Percentiles rank a stretch among this genome's conserved stretches.
phyloP scores from a whole-genome alignment of 2,329 filamentous ascomycete genomes.

The Magnaporthiopsis rhizophila region DNA sequence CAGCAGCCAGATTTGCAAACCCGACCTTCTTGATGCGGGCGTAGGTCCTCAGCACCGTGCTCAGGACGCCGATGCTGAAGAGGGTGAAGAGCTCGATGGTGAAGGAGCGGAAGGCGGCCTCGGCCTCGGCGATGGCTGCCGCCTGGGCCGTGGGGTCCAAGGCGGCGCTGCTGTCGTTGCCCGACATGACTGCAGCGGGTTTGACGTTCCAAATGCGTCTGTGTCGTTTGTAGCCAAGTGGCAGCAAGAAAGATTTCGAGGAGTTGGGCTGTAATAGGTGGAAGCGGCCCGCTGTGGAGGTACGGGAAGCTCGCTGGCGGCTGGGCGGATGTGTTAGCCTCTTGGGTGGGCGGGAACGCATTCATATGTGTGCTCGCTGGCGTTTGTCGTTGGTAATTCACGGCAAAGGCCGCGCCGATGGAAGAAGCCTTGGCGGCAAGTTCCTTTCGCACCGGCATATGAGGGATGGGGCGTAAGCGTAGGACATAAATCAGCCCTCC shows the following conservation, averaged over 20 bases:
- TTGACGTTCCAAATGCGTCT: too few species aligned
- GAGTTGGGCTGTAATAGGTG: too few species aligned
- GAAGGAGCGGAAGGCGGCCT: slow-evolving; percentile 19
- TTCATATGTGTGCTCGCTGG: not conserved
- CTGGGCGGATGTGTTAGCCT: too few species aligned
- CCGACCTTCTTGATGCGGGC: slow-evolving; percentile 25
- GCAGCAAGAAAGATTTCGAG: too few species aligned
- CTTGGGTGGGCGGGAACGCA: too few species aligned
- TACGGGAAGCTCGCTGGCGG: too few species aligned
- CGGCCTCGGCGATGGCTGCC: slow-evolving; percentile 16
- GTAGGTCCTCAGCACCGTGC: slow-evolving; percentile 28
- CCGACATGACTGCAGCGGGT: not conserved
- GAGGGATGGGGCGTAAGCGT: not conserved
- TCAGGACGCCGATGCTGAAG: slow-evolving; percentile 22
- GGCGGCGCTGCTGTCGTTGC: too few species aligned
- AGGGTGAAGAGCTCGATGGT: slow-evolving; percentile 28
- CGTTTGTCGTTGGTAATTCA: not conserved
- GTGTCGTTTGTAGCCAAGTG: too few species aligned
- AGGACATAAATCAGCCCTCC: too few species aligned
- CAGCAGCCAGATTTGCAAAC: slow-evolving; percentile 21
- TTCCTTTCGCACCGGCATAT: not conserved
- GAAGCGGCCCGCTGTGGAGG: too few species aligned
- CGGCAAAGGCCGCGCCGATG: too few species aligned
- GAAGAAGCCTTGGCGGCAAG: not conserved
- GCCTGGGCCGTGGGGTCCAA: slow-evolving; percentile 13